phyloP scores from a whole-genome alignment of 2,329 filamentous ascomycete species.

The Neofusicoccum sp. region DNA sequence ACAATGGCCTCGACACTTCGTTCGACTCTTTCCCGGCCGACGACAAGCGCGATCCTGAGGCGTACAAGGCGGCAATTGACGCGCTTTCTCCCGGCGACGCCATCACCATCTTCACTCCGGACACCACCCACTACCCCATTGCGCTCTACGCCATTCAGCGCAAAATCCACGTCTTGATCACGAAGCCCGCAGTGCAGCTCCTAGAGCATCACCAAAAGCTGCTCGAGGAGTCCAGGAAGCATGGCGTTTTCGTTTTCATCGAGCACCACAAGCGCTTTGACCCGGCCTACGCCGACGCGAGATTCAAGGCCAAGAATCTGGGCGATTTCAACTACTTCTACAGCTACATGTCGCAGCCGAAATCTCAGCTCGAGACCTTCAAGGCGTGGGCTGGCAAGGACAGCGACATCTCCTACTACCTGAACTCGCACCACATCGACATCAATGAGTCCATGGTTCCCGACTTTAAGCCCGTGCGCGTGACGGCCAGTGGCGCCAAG shows the following conservation, averaged over 20 bases:
- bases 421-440: conserved; percentile 94
- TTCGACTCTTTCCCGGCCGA: conserved; percentile 83
- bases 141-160: conserved; percentile 89
- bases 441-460: conserved; percentile 91
- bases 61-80: conserved; percentile 89
- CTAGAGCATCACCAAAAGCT: conserved; percentile 79
- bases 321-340: conserved; percentile 99
- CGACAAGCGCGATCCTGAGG: conserved; percentile 71
- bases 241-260: conserved; percentile 86
- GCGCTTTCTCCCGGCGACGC: conserved; percentile 78
- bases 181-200: conserved; percentile 88
- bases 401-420: conserved; percentile 92
- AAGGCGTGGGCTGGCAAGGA: conserved; percentile 91
- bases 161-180: conserved; percentile 87
- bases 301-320: conserved; percentile 71
- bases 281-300: conserved; percentile 87
- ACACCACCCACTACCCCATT: conserved; percentile 90
- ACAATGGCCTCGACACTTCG: conserved; percentile 85
- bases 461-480: conserved; percentile 75
- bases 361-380: conserved; percentile 91
- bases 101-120: conserved; percentile 94
- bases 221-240: conserved; percentile 69
- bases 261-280: conserved; percentile 98
- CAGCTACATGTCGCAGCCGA: conserved; percentile 93
- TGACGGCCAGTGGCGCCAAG: conserved; percentile 75